These are phyloP conservation scores for Mycena maculata DNA, from an alignment of 768 basidiomycete species.

Conservation along the genomic window DNA sequence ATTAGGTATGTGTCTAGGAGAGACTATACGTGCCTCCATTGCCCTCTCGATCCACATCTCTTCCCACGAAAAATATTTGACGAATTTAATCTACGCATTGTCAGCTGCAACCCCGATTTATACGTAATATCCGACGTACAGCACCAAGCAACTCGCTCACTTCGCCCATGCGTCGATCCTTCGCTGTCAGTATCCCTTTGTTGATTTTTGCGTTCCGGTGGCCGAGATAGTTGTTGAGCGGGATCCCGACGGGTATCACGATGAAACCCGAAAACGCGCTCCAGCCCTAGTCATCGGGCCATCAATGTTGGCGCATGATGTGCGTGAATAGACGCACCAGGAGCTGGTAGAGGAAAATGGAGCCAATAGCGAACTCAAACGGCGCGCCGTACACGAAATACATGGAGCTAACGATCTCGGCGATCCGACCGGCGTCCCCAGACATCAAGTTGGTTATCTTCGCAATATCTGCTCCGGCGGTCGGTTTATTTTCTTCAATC, in stretches of 20 bases:
- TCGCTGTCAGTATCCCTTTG: conserved; percentile 67
- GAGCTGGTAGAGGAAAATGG: conserved; percentile 50
- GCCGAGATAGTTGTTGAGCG: conserved; percentile 75
- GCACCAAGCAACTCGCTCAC: conserved; percentile 82
- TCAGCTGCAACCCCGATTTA: not conserved
- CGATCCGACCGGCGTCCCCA: conserved; percentile 69
- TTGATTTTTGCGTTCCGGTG: conserved; percentile 70
- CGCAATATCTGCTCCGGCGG: conserved; percentile 72
- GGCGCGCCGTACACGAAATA: conserved; percentile 26
- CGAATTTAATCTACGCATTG: conserved; percentile 11
- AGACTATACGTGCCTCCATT: conserved; percentile 24
- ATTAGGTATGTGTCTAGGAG: no score
- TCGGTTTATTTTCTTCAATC: conserved; percentile 50
- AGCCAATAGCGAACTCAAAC: conserved; percentile 24
- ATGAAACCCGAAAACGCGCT: conserved; percentile 83
- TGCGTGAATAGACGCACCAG: conserved; percentile 59
- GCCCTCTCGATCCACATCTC: conserved; percentile 23
- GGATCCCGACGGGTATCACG: conserved; percentile 73
- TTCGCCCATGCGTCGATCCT: conserved; percentile 83
- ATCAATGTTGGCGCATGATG: not conserved
- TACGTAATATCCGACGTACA: conserved; percentile 40
- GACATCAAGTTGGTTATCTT: conserved; percentile 94
- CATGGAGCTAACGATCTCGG: conserved; percentile 75
- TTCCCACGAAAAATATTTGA: conserved; percentile 56
- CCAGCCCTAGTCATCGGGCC: conserved; percentile 53